Evolutionary conservation across 2,329 filamentous ascomycete species (phyloP).

Genomic region (Microdochium paspali): DNA sequence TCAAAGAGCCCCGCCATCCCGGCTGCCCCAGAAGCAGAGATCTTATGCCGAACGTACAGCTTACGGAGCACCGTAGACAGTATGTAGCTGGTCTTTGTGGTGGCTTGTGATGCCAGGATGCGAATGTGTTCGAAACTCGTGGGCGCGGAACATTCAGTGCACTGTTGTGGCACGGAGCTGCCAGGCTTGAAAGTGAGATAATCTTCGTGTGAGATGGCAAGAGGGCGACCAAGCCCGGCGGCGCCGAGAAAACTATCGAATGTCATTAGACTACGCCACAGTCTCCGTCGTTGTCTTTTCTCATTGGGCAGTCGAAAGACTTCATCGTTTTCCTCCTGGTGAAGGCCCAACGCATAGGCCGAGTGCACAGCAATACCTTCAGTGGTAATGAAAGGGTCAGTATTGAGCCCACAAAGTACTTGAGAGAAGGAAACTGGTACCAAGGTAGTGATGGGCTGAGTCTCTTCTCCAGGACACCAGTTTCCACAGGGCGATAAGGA

Average conservation of each 20-base stretch:
- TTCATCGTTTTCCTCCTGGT: slow-evolving; percentile 48
- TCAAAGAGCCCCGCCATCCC: slow-evolving; percentile 45
- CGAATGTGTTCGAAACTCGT: slow-evolving; percentile 14
- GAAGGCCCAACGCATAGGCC: slow-evolving; percentile 52
- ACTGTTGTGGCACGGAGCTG: slow-evolving; percentile 2
- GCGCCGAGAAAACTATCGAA: slow-evolving; percentile 38
- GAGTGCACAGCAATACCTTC: slow-evolving; percentile 54
- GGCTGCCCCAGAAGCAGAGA: slow-evolving; percentile 46
- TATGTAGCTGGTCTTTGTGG: slow-evolving; percentile 46
- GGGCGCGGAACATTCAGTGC: neutral
- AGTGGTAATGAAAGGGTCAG: neutral
- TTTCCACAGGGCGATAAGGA: slow-evolving; percentile 57
- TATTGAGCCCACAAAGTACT: neutral
- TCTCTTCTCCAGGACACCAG: slow-evolving; percentile 52
- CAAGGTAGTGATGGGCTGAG: slow-evolving; percentile 51
- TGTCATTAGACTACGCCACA: slow-evolving; percentile 57
- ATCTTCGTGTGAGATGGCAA: slow-evolving; percentile 52
- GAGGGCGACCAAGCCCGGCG: slow-evolving; percentile 51
- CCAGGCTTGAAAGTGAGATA: slow-evolving; percentile 14
- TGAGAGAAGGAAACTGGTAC: slow-evolving; percentile 23
- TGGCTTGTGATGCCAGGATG: slow-evolving; percentile 35
- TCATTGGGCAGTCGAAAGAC: slow-evolving; percentile 40
- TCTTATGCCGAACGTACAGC: slow-evolving; percentile 50
- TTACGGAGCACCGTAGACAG: slow-evolving; percentile 49
- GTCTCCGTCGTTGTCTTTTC: slow-evolving; percentile 38